Evolutionary conservation across 2,329 filamentous ascomycete genomes (phyloP), one percentile per base, ranked within the genome.

Genomic region (Sporothrix protearum): DNA sequence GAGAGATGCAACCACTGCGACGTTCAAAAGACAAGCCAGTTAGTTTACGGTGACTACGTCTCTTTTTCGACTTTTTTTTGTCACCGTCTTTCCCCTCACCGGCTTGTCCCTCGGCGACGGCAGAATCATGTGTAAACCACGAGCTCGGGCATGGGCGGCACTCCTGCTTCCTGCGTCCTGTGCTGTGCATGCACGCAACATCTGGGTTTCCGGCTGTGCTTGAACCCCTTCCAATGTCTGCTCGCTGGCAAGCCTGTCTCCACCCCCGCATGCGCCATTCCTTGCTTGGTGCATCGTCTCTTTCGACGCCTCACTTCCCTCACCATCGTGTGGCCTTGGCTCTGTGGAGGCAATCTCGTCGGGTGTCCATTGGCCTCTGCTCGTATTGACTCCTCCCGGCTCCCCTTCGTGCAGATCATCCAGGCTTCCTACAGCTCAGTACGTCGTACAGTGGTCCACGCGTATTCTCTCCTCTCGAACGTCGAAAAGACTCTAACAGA

Each of bases 81-180:
- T n/a, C 63, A 49, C 42, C 42, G 39, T 30, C 64, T 51, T 39
- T 51, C 28, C 19, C 42, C 64, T 67, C 64, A 67, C 45, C 1
- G 57, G 12, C 64, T 67, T 66, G 63, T 67, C 45, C 64, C 42
- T 49, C 42, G 64, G 64, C 64, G 39, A 19, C 8, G 64, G 64
- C 64, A 67, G 64, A 67, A 67, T 67, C 64, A 67, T 45, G 64
- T 67, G 64, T 67, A 67, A 67, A 47, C 36, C 25, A 28, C 64
- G 45, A 67, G 49, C 42, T 7, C 25, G 33, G 42, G 39, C 25
- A 47, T 12, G 14, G 39, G 36, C 61, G 39, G 39, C 61, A 47
- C 22, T 61, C 57, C 36, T 61, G 57, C 12, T 16, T 45, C 59
- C 22, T 42, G 28, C 16, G 4, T 47, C 14, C n/a, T n/a, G n/a